These are phyloP conservation scores for Phytomonas sp. DNA, from an alignment of 208 protist genomes.

Conservation along the genomic window DNA sequence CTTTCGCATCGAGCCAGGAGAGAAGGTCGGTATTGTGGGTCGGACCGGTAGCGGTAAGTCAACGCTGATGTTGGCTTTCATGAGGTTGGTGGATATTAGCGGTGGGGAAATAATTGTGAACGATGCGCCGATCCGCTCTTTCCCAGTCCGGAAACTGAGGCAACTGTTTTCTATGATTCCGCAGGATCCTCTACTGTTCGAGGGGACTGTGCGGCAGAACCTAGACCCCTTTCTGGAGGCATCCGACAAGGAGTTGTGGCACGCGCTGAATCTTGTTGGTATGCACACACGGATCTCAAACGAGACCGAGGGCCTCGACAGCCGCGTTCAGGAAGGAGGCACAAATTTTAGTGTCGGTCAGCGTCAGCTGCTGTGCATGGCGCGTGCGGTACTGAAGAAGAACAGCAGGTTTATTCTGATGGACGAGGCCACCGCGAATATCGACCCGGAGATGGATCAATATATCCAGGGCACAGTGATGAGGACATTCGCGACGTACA, in stretches of 20 bases:
- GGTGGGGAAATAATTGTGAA: constrained; percentile 41
- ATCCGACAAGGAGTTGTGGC: constrained; percentile 21
- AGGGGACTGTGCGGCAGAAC: constrained; percentile 68
- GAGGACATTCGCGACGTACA: constrained; percentile 36
- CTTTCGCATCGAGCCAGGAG: constrained; percentile 35
- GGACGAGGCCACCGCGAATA: constrained; percentile 69
- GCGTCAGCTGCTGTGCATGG: constrained; percentile 66
- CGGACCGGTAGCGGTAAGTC: constrained; percentile 84
- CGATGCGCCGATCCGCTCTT: constrained; percentile 25
- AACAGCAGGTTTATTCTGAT: constrained; percentile 56
- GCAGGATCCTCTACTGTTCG: constrained; percentile 79
- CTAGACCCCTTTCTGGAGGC: constrained; percentile 54
- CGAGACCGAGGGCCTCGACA: constrained; percentile 24
- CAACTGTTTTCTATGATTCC: constrained; percentile 73
- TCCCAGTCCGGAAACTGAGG: constrained; percentile 39
- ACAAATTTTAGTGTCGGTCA: constrained; percentile 65
- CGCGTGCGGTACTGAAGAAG: constrained; percentile 53
- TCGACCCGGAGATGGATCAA: constrained; percentile 43
- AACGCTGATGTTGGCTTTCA: constrained; percentile 64
- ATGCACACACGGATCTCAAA: constrained; percentile 24
- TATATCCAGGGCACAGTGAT: constrained; percentile 46
- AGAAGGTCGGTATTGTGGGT: constrained; percentile 84
- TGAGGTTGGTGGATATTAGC: constrained; percentile 60
- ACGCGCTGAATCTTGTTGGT: constrained; percentile 38
- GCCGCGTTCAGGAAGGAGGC: constrained; percentile 44